Evolutionary conservation across 1,284 basidiomycete species (phyloP).

Genomic region (Afroboletus lepidellus): DNA sequence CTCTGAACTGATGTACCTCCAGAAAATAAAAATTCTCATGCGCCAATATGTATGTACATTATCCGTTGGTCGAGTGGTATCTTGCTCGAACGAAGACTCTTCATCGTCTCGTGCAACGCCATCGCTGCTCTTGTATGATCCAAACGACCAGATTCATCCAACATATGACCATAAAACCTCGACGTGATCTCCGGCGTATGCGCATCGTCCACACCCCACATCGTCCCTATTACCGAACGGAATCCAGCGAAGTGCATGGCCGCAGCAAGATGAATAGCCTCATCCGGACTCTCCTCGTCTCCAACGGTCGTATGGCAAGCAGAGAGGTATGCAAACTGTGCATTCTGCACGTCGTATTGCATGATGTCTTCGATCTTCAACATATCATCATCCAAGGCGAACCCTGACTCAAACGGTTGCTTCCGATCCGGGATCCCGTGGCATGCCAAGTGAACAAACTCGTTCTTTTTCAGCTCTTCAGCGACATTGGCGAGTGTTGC

Average conservation of each 20-base stretch:
- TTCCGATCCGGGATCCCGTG: not conserved
- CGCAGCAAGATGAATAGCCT: not conserved
- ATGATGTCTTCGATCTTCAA: constrained; percentile 14
- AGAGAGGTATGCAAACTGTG: not conserved
- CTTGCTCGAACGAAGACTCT: not conserved
- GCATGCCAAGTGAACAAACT: not conserved
- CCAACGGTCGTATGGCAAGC: not conserved
- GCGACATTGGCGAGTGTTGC: not conserved
- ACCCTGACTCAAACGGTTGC: constrained; percentile 14
- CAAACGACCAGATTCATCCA: not conserved
- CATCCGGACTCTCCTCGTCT: too few relatives aligned
- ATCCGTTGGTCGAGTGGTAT: not conserved
- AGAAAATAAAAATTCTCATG: not conserved
- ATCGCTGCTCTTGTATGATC: not conserved
- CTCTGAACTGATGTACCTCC: too few relatives aligned
- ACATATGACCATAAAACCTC: not conserved
- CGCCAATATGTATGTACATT: not conserved
- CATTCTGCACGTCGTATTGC: not conserved
- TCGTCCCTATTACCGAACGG: not conserved
- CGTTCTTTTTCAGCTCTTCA: not conserved
- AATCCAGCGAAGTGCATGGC: not conserved
- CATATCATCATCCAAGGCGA: constrained; percentile 17
- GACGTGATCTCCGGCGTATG: not conserved
- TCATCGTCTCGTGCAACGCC: not conserved
- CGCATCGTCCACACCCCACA: too few relatives aligned